Percentiles rank a stretch among this genome's conserved stretches.
phyloP scores from a whole-genome alignment of 169 alveolate species.

The Miamiensis avidus region DNA sequence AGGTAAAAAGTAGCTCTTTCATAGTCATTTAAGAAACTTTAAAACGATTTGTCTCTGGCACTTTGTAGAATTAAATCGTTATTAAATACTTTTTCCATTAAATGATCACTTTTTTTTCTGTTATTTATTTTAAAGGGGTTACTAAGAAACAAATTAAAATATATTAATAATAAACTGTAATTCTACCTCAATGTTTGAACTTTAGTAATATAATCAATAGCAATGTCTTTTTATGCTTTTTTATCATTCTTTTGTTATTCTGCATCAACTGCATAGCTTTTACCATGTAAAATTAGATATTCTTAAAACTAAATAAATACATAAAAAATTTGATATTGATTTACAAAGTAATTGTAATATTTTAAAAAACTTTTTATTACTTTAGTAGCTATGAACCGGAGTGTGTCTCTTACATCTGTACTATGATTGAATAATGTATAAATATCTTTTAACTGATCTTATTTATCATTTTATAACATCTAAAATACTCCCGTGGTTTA shows the following conservation, averaged over 20 bases:
- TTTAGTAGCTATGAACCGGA: neutral
- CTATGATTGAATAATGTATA: slow-evolving; percentile 10
- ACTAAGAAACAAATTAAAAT: no score
- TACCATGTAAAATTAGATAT: slow-evolving; percentile 5
- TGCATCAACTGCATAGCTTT: neutral
- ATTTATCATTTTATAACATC: slow-evolving; percentile 17
- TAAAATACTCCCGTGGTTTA: slow-evolving; percentile 4
- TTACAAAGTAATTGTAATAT: no score
- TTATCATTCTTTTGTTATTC: slow-evolving; percentile 3
- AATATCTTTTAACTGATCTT: slow-evolving; percentile 1
- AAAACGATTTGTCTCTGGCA: slow-evolving; percentile 56
- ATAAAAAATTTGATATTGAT: neutral
- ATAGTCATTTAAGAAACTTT: slow-evolving; percentile 57
- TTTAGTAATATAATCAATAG: slow-evolving; percentile 4
- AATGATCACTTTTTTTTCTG: slow-evolving; percentile 70
- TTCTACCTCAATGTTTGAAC: neutral
- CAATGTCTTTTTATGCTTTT: slow-evolving; percentile 16
- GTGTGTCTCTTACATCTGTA: slow-evolving; percentile 8
- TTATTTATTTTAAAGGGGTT: no score
- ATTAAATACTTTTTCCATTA: slow-evolving; percentile 54
- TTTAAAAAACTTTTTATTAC: neutral
- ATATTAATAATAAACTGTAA: no score
- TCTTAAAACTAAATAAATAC: neutral
- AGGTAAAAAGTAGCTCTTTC: slow-evolving; percentile 52
- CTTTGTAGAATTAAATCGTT: slow-evolving; percentile 57